A percentile compares a stretch with the other conserved stretches of the same genome.
phyloP scores from a whole-genome alignment of 164 flowering plant species.

The Platanus orientalis region DNA sequence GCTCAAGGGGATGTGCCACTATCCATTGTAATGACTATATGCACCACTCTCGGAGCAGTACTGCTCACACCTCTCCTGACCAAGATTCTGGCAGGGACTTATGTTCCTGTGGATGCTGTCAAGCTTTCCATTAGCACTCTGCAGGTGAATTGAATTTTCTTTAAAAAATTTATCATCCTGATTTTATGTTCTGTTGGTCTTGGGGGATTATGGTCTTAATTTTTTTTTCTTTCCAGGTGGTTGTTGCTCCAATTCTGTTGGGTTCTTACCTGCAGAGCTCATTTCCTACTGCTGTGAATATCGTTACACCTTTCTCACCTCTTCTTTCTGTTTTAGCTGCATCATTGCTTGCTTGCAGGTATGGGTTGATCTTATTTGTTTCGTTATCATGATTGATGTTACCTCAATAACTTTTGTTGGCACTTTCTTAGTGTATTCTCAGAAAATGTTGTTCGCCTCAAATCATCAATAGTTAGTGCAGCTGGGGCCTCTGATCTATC shows the following conservation, averaged over 20 bases:
- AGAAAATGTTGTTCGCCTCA: slow-evolving; percentile 60
- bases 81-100: slow-evolving; percentile 68
- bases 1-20: slow-evolving; percentile 88
- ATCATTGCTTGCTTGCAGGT: slow-evolving; percentile 77
- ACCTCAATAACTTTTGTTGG: background rate
- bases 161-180: background rate
- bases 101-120: slow-evolving; percentile 70
- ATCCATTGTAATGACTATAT: slow-evolving; percentile 74
- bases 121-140: slow-evolving; percentile 70
- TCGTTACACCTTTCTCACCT: slow-evolving; percentile 60
- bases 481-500: slow-evolving; percentile 34
- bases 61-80: slow-evolving; percentile 69
- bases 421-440: slow-evolving; percentile 59
- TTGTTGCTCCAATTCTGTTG: slow-evolving; percentile 69
- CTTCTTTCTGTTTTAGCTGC: slow-evolving; percentile 64
- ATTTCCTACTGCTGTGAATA: slow-evolving; percentile 59
- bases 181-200: slow-evolving; percentile 1
- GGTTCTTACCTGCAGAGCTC: slow-evolving; percentile 63
- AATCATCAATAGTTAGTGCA: slow-evolving; percentile 38
- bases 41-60: slow-evolving; percentile 80
- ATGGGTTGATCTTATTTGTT: slow-evolving; percentile 3
- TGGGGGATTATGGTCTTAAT: background rate
- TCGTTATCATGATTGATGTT: background rate
- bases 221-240: slow-evolving; percentile 44
- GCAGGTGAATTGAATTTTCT: slow-evolving; percentile 41